Evolutionary conservation across 2,329 filamentous ascomycete species (phyloP).

Genomic region (Talaromyces sp.): DNA sequence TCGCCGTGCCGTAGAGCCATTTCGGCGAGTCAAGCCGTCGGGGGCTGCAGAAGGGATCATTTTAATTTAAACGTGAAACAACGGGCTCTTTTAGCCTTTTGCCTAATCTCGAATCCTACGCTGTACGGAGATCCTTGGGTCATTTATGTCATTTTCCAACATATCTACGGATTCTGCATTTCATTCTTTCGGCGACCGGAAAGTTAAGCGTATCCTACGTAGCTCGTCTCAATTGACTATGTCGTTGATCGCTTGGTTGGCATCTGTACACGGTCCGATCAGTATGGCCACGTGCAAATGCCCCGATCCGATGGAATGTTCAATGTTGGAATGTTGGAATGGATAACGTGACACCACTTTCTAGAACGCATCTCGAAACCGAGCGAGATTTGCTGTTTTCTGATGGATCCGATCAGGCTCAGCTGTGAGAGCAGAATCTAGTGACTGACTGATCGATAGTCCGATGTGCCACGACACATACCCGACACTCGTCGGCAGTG

Average conservation of each 20-base stretch:
- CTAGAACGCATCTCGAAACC: background rate
- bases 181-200: background rate
- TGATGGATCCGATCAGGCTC: background rate
- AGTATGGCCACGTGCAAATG: background rate
- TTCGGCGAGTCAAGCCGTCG: background rate
- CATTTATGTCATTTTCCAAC: too few relatives aligned
- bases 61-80: slow-evolving; percentile 5
- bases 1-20: too few relatives aligned
- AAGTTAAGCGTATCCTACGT: too few relatives aligned
- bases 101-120: background rate
- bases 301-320: too few relatives aligned
- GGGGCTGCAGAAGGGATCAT: background rate
- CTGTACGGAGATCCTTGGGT: background rate
- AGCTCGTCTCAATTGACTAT: background rate
- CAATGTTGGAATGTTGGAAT: background rate
- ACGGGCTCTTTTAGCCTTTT: background rate
- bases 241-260: background rate
- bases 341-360: background rate
- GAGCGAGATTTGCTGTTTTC: background rate
- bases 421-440: background rate
- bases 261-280: background rate
- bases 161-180: too few relatives aligned
- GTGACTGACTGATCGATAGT: too few relatives aligned
- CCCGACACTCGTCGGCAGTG: background rate
- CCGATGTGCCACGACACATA: too few relatives aligned